Conservation (phyloP, 2,329 filamentous ascomycete species). For the Sphaerostilbella broomeana region DNA sequence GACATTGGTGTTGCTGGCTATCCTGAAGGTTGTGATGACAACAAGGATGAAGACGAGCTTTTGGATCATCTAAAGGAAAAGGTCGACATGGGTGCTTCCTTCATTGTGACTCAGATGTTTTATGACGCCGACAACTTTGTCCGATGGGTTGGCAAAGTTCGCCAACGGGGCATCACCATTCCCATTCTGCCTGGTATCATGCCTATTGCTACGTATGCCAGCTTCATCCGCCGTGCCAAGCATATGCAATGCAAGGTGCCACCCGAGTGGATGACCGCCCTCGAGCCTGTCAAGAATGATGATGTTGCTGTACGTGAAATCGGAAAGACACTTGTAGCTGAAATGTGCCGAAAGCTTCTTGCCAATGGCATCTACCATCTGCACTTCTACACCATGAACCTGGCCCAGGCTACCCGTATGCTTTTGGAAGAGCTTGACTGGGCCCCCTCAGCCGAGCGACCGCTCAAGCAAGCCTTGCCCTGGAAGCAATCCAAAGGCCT, state of each 20-base stretch:
- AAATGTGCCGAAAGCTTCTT: constrained; percentile 84
- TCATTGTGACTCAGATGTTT: constrained; percentile 99
- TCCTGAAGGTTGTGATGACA: constrained; percentile 91
- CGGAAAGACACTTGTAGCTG: constrained; percentile 77
- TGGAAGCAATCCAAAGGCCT: constrained; percentile 94
- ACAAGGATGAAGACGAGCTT: constrained; percentile 75
- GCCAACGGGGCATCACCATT: constrained; percentile 74
- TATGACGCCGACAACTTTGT: constrained; percentile 96
- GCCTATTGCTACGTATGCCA: constrained; percentile 86
- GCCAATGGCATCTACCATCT: constrained; percentile 77
- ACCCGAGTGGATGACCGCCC: constrained; percentile 66
- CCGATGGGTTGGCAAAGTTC: constrained; percentile 80
- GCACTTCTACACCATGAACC: constrained; percentile 99
- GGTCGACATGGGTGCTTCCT: constrained; percentile 85
- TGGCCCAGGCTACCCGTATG: constrained; percentile 89
- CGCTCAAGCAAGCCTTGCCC: constrained; percentile 81
- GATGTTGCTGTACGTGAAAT: constrained; percentile 87
- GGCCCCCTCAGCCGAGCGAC: constrained; percentile 68
- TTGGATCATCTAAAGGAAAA: constrained; percentile 95
- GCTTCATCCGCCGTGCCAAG: constrained; percentile 81
- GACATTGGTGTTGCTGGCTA: constrained; percentile 97
- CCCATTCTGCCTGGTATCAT: constrained; percentile 85
- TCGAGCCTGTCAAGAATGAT: constrained; percentile 95
- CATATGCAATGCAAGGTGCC: constrained; percentile 88
- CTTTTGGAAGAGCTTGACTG: constrained; percentile 84